A percentile compares a stretch with the other conserved stretches of the same genome.
phyloP scores from a whole-genome alignment of 2,329 filamentous ascomycete species.

The Herpotrichia juniperi region DNA sequence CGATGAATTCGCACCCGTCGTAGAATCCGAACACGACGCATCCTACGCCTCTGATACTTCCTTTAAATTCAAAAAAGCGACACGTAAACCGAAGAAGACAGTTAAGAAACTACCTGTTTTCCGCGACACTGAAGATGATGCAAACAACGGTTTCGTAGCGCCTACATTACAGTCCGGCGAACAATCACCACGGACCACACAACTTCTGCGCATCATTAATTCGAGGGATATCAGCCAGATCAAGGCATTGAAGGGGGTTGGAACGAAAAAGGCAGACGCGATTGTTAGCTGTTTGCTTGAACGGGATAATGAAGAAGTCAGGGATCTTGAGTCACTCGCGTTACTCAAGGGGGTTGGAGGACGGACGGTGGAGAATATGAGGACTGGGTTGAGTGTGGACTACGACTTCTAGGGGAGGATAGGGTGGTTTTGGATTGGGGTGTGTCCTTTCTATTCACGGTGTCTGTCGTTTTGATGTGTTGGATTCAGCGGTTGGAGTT shows the following conservation, averaged over 20 bases:
- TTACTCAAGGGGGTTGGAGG: constrained; percentile 56
- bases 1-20: constrained; percentile 49
- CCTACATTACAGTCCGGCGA: constrained; percentile 18
- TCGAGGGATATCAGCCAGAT: constrained; percentile 71
- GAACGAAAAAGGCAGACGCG: constrained; percentile 70
- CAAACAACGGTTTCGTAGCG: neutral
- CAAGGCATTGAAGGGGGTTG: constrained; percentile 71
- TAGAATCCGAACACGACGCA: constrained; percentile 44
- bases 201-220: constrained; percentile 74
- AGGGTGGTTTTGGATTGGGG: neutral
- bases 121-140: constrained; percentile 31
- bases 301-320: constrained; percentile 51
- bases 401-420: constrained; percentile 23
- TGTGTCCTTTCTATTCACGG: too few relatives aligned
- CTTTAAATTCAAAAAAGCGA: constrained; percentile 45
- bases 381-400: constrained; percentile 42
- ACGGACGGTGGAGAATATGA: constrained; percentile 59
- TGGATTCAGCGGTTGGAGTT: too few relatives aligned
- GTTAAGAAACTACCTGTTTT: constrained; percentile 46
- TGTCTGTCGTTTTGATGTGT: too few relatives aligned
- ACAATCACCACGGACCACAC: constrained; percentile 63
- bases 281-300: constrained; percentile 57
- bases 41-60: constrained; percentile 46
- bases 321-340: constrained; percentile 51
- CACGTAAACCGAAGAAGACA: constrained; percentile 39